A percentile compares a stretch with the other conserved stretches of the same genome.
Evolutionary conservation across 805 yeast species (phyloP).

Genomic region (Yueomyces sinensis): DNA sequence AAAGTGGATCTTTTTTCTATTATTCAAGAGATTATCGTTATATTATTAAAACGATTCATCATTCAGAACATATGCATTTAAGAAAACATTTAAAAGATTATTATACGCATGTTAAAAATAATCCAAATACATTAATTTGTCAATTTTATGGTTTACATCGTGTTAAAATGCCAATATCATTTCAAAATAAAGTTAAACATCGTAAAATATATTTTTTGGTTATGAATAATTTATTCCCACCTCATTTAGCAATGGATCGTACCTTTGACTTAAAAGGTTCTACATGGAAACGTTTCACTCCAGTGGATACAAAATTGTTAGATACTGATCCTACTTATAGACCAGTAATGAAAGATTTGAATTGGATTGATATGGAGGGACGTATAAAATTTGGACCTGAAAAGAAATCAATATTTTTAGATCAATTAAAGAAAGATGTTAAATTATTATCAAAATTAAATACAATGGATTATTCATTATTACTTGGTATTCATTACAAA

Average conservation of each 20-base stretch:
- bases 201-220: constrained; percentile 85
- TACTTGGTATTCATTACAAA: constrained; percentile 73
- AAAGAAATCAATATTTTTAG: constrained; percentile 43
- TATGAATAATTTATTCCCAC: constrained; percentile 95
- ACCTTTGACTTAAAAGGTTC: constrained; percentile 93
- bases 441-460: constrained; percentile 56
- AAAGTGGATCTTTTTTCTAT: constrained; percentile 92
- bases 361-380: constrained; percentile 64
- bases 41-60: constrained; percentile 92
- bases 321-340: constrained; percentile 17
- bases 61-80: constrained; percentile 78
- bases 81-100: constrained; percentile 63
- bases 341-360: constrained; percentile 69
- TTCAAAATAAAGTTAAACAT: constrained; percentile 26
- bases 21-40: constrained; percentile 87
- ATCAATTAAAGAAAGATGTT: constrained; percentile 69
- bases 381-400: constrained; percentile 64
- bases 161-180: constrained; percentile 66
- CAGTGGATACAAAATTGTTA: constrained; percentile 12
- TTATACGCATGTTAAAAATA: constrained; percentile 61
- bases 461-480: constrained; percentile 90
- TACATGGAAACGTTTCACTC: constrained; percentile 62
- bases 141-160: constrained; percentile 95
- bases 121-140: constrained; percentile 83
- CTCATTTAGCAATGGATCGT: constrained; percentile 71